Evolutionary conservation across 2,329 filamentous ascomycete species (phyloP), one percentile per base, ranked within the genome.

Genomic region (Paracoccidioides brasiliensis): DNA sequence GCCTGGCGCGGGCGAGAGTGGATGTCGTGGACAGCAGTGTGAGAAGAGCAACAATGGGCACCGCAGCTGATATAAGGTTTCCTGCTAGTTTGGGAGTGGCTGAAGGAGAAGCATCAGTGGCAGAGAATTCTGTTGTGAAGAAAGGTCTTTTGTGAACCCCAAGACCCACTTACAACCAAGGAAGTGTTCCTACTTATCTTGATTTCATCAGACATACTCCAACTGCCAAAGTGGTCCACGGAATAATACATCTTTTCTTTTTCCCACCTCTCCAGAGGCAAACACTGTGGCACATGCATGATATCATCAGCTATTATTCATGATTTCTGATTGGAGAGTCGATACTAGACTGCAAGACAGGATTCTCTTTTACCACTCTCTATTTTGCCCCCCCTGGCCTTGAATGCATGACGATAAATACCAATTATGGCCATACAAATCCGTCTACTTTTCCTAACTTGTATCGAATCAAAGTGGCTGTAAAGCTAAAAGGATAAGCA

Each of bases 1-100:
- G 86, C 58, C 76, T 97, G 58, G 85, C 89, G 54, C 87, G 84
- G 69, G 84, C 86, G 54, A 84, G 84, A 62, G 85, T 96, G 41
- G 93, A 97, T 68, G 85, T 94, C 64, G 73, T 78, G n/a, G 64
- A 66, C n/a, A 42, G 61, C 59, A 45, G 55, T 62, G 32, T 52
- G 37, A 63, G 50, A 45, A 60, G 33, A 62, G 56, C 37, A 10
- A 35, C 61, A 5, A 53, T 61, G 22, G 62, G 58, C 37, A 63
- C 61, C 33, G 55, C 66, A 40, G 63, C 63, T 12, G 64, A 61
- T 8, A 72, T 73, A 56, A 68, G 70, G n/a, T 55, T 73, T 55
- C 70, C 70, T 40, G 69, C 70, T 44, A 65, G 66, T 42, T 71
- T 72, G 67, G 63, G 67, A 53, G 45, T 66, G 44, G 71, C 71